phyloP scores from a whole-genome alignment of 495 filamentous ascomycete genomes.

The Parathielavia appendiculata region DNA sequence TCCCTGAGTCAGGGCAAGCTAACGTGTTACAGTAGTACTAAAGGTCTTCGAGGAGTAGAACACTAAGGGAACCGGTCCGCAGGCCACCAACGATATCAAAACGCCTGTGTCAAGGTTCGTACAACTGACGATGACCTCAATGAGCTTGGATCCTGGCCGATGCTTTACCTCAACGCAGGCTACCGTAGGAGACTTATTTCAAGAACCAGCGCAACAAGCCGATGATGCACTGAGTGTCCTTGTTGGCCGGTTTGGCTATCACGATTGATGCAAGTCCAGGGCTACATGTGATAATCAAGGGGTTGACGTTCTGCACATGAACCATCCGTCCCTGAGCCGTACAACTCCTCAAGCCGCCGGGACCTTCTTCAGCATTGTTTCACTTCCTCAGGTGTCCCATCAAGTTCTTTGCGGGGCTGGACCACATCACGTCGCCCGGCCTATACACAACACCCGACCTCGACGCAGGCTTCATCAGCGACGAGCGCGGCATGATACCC shows the following conservation, averaged over 20 bases:
- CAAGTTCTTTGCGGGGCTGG: constrained; percentile 64
- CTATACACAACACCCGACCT: constrained; percentile 74
- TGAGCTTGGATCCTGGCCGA: constrained; percentile 61
- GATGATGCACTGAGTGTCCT: constrained; percentile 68
- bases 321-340: not conserved
- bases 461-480: constrained; percentile 81
- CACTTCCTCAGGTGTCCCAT: constrained; percentile 83
- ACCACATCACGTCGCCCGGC: constrained; percentile 67
- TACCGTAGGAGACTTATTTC: constrained; percentile 82
- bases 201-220: constrained; percentile 83
- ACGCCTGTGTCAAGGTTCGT: constrained; percentile 75
- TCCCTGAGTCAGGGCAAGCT: not conserved
- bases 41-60: constrained; percentile 71
- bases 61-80: constrained; percentile 68
- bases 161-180: constrained; percentile 60
- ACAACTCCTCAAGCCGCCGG: constrained; percentile 42
- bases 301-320: too few relatives aligned
- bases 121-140: constrained; percentile 65
- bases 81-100: constrained; percentile 82
- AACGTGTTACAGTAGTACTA: constrained; percentile 7
- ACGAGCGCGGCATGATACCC: constrained; percentile 74
- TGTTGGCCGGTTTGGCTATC: constrained; percentile 60
- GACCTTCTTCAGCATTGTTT: constrained; percentile 86
- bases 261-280: constrained; percentile 51
- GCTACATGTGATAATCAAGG: too few relatives aligned